Percentiles rank a stretch among this genome's conserved stretches.
These are phyloP conservation scores for Calonectria pseudoreteaudii DNA, from an alignment of 2,329 filamentous ascomycete genomes.

Conservation along the genomic window DNA sequence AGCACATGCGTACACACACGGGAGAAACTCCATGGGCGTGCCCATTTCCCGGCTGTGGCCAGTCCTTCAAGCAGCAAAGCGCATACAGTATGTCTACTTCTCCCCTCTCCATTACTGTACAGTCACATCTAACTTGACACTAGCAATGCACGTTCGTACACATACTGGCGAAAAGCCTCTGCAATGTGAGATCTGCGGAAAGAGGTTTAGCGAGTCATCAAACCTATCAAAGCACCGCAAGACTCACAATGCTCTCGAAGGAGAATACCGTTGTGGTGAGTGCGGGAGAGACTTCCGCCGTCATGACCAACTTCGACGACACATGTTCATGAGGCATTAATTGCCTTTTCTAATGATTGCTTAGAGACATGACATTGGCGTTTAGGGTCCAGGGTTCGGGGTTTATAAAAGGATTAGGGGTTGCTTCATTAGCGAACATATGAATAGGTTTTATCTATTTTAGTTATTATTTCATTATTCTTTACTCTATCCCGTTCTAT, in stretches of 20 bases:
- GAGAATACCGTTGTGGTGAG: conserved; percentile 62
- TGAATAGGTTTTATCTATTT: too few species aligned
- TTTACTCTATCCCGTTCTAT: neutral
- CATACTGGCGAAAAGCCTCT: conserved; percentile 76
- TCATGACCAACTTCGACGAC: conserved; percentile 70
- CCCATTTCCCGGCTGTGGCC: conserved; percentile 60
- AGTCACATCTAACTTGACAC: conserved; percentile 27
- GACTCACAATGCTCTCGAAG: conserved; percentile 66
- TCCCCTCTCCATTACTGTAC: neutral
- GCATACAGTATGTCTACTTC: conserved; percentile 66
- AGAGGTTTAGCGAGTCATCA: conserved; percentile 73
- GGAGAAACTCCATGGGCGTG: conserved; percentile 74
- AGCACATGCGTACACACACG: conserved; percentile 76
- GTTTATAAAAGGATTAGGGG: neutral
- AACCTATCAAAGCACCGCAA: conserved; percentile 75
- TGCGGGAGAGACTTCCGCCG: conserved; percentile 71
- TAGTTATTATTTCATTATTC: neutral
- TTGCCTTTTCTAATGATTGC: neutral
- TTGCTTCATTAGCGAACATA: too few species aligned
- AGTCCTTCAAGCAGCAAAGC: conserved; percentile 75
- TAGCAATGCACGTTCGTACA: conserved; percentile 75
- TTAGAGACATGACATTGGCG: neutral
- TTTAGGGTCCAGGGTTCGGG: neutral
- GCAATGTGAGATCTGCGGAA: conserved; percentile 68
- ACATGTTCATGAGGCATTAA: conserved; percentile 54